Conservation (phyloP, 129 eudicot species). For the Mikania micrantha region DNA sequence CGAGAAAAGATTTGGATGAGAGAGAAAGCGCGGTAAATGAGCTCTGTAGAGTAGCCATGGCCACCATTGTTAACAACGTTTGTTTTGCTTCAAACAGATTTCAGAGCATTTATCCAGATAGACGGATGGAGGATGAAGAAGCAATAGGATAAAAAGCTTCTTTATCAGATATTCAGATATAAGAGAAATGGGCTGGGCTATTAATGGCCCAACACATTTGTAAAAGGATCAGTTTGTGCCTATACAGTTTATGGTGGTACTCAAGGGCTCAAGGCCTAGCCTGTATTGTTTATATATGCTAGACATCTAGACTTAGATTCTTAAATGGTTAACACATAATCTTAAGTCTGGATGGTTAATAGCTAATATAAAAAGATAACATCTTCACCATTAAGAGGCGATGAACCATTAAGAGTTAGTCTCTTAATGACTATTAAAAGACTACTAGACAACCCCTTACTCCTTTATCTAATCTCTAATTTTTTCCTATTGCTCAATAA, state of each 20-base stretch:
- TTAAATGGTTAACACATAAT: too few relatives aligned
- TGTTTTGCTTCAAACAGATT: slow-evolving; percentile 5
- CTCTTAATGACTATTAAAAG: too few relatives aligned
- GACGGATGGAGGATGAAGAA: neutral
- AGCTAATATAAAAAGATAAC: too few relatives aligned
- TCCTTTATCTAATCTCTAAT: too few relatives aligned
- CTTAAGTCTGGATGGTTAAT: too few relatives aligned
- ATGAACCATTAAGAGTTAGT: too few relatives aligned
- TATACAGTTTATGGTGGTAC: neutral
- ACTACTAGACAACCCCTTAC: too few relatives aligned
- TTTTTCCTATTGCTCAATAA: too few relatives aligned
- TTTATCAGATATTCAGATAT: neutral
- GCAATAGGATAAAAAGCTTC: slow-evolving; percentile 16
- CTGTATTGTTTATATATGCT: neutral
- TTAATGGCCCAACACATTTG: neutral
- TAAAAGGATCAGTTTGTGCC: too few relatives aligned
- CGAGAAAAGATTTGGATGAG: slow-evolving; percentile 64
- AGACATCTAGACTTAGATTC: too few relatives aligned
- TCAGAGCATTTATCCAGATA: slow-evolving; percentile 8
- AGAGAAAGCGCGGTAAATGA: slow-evolving; percentile 73
- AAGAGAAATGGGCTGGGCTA: slow-evolving; percentile 5
- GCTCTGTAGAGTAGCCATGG: slow-evolving; percentile 78
- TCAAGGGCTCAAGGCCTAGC: neutral
- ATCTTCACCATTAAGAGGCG: too few relatives aligned
- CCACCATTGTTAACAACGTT: slow-evolving; percentile 27